These are phyloP conservation scores for Acarospora socialis DNA, from an alignment of 2,329 filamentous ascomycete genomes.

Conservation along the genomic window DNA sequence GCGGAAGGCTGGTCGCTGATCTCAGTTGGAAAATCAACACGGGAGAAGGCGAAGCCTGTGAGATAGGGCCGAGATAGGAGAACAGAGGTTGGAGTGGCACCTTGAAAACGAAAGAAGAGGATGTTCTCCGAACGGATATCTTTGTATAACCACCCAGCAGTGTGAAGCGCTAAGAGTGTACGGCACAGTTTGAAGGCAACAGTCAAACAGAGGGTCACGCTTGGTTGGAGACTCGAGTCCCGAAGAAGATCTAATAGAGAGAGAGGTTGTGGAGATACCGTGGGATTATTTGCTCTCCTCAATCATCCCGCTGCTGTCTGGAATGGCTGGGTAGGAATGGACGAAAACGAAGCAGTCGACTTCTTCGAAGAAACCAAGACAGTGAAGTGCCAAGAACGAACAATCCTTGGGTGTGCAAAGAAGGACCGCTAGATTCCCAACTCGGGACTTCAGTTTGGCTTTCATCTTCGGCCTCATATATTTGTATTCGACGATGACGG, in stretches of 20 bases:
- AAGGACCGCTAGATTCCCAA: slow-evolving; percentile 3
- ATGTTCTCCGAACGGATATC: slow-evolving; percentile 19
- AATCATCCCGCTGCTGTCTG: too few species aligned
- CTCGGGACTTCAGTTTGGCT: slow-evolving; percentile 2
- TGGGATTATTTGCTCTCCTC: too few species aligned
- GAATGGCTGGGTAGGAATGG: too few species aligned
- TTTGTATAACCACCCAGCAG: slow-evolving; percentile 22
- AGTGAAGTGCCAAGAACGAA: too few species aligned
- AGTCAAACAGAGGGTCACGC: too few species aligned
- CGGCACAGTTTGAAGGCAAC: too few species aligned
- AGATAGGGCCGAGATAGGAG: slow-evolving; percentile 33
- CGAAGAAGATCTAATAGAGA: too few species aligned
- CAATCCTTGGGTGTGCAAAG: slow-evolving; percentile 4
- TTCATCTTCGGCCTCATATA: not conserved
- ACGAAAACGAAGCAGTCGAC: too few species aligned
- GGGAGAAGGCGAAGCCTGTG: slow-evolving; percentile 25
- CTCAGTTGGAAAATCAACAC: slow-evolving; percentile 11
- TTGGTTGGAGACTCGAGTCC: too few species aligned
- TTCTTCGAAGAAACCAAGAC: too few species aligned
- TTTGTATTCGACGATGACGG: slow-evolving; percentile 7
- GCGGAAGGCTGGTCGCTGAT: slow-evolving; percentile 12
- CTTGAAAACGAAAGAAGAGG: slow-evolving; percentile 14
- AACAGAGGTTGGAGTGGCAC: not conserved
- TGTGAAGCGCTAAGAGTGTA: too few species aligned
- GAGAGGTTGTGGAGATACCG: too few species aligned